phyloP scores from a whole-genome alignment of 257 asterid species.

The Phtheirospermum japonicum region DNA sequence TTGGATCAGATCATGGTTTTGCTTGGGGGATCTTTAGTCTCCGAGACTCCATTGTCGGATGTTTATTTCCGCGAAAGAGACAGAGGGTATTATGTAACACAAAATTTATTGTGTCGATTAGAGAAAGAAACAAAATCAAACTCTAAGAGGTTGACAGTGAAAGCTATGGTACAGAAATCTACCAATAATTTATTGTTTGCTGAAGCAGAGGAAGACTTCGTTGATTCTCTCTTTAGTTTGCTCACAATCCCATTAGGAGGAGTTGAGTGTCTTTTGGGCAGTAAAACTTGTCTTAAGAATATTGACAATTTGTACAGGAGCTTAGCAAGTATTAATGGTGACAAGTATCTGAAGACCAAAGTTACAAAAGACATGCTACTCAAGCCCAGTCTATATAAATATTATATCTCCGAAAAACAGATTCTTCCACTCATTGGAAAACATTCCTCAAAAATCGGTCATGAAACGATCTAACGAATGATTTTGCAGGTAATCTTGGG shows the following conservation, averaged over 20 bases:
- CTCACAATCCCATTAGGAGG: slow-evolving; percentile 24
- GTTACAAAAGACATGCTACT: too few relatives aligned
- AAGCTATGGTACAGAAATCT: slow-evolving; percentile 16
- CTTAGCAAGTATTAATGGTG: neutral
- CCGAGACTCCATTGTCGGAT: slow-evolving; percentile 18
- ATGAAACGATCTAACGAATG: too few relatives aligned
- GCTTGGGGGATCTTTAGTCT: slow-evolving; percentile 3
- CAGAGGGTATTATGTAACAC: too few relatives aligned
- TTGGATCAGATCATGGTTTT: slow-evolving; percentile 4
- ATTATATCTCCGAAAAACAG: too few relatives aligned
- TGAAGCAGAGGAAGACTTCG: slow-evolving; percentile 21
- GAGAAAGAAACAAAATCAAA: too few relatives aligned
- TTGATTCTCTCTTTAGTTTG: slow-evolving; percentile 23
- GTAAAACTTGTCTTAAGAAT: neutral
- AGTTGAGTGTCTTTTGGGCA: slow-evolving; percentile 4
- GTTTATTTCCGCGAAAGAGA: too few relatives aligned
- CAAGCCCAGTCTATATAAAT: too few relatives aligned
- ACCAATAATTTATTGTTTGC: slow-evolving; percentile 13
- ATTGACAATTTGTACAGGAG: slow-evolving; percentile 22
- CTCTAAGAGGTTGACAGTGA: slow-evolving; percentile 4
- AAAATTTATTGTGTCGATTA: too few relatives aligned
- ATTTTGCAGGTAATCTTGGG: too few relatives aligned
- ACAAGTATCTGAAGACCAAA: neutral
- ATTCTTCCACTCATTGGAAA: too few relatives aligned
- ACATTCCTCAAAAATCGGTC: too few relatives aligned